Evolutionary conservation across 2,329 filamentous ascomycete species (phyloP).

Genomic region (Beauveria asiatica): DNA sequence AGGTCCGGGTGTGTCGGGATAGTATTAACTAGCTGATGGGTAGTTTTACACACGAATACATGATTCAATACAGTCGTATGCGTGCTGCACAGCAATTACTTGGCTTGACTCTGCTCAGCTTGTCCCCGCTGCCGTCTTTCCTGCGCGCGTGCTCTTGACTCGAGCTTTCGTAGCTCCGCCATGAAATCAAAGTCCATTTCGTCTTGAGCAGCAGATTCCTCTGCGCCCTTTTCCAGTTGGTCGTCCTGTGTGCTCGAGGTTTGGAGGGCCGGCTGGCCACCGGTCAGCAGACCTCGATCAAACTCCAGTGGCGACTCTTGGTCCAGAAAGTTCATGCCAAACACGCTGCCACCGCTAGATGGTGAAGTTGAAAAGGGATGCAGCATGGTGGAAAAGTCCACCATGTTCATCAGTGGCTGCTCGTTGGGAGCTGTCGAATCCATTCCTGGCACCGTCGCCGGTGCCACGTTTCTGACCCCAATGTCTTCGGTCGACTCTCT

Average conservation of each 20-base stretch:
- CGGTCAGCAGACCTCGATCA: not conserved
- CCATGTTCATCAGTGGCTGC: not conserved
- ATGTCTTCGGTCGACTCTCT: not conserved
- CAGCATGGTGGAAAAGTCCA: slow-evolving; percentile 10
- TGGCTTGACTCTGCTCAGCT: not conserved
- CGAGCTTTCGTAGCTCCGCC: slow-evolving; percentile 11
- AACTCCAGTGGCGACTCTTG: not conserved
- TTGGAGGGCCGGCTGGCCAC: not conserved
- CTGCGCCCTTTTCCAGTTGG: not conserved
- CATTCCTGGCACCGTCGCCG: too few species aligned
- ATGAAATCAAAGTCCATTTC: slow-evolving; percentile 9
- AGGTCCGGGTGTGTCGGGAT: slow-evolving; percentile 10
- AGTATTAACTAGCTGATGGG: not conserved
- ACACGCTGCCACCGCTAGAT: slow-evolving; percentile 10
- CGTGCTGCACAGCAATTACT: not conserved
- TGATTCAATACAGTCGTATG: too few species aligned
- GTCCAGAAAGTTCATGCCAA: slow-evolving; percentile 5
- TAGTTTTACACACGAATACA: not conserved
- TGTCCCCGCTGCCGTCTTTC: not conserved
- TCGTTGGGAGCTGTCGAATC: not conserved
- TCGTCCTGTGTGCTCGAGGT: not conserved
- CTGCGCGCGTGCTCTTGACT: slow-evolving; percentile 9
- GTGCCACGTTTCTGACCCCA: not conserved
- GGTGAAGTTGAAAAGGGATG: slow-evolving; percentile 10
- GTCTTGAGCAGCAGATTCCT: not conserved